Evolutionary conservation across 2,329 filamentous ascomycete species (phyloP).

Genomic region (Pseudonectria foliicola): DNA sequence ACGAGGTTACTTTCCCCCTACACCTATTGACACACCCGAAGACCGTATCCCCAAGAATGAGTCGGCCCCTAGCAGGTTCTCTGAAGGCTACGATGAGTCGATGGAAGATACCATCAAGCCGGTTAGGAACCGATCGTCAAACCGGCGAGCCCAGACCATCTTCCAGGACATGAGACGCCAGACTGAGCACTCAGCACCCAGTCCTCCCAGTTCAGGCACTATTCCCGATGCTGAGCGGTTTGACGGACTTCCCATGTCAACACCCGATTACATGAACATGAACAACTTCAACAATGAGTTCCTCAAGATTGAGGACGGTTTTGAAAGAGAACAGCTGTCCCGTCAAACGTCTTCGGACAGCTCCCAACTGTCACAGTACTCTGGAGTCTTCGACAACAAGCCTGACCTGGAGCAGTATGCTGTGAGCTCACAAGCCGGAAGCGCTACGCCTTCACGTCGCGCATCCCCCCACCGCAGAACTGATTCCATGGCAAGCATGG

Average conservation of each 20-base stretch:
- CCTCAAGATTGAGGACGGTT: constrained; percentile 29
- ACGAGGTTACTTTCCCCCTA: constrained; percentile 57
- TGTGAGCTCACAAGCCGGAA: constrained; percentile 12
- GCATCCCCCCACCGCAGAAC: constrained; percentile 44
- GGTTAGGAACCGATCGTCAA: constrained; percentile 31
- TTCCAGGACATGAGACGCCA: constrained; percentile 55
- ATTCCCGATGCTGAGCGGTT: constrained; percentile 40
- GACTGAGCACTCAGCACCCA: constrained; percentile 45
- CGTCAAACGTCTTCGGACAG: constrained; percentile 48
- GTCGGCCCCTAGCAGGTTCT: constrained; percentile 42
- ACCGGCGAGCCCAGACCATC: constrained; percentile 40
- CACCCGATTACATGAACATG: constrained; percentile 50
- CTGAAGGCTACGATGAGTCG: constrained; percentile 56
- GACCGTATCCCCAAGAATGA: constrained; percentile 37
- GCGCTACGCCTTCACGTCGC: constrained; percentile 13
- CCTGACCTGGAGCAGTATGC: constrained; percentile 31
- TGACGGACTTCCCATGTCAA: constrained; percentile 45
- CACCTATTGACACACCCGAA: constrained; percentile 58
- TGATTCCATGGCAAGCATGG: constrained; percentile 52
- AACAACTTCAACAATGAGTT: constrained; percentile 41
- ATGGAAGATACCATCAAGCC: constrained; percentile 62
- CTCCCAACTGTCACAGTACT: constrained; percentile 38
- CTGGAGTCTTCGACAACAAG: constrained; percentile 36
- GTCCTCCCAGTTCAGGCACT: constrained; percentile 46
- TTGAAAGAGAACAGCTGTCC: constrained; percentile 34